phyloP scores from a whole-genome alignment of 345 rosid species.

The Rhizophora apiculata region DNA sequence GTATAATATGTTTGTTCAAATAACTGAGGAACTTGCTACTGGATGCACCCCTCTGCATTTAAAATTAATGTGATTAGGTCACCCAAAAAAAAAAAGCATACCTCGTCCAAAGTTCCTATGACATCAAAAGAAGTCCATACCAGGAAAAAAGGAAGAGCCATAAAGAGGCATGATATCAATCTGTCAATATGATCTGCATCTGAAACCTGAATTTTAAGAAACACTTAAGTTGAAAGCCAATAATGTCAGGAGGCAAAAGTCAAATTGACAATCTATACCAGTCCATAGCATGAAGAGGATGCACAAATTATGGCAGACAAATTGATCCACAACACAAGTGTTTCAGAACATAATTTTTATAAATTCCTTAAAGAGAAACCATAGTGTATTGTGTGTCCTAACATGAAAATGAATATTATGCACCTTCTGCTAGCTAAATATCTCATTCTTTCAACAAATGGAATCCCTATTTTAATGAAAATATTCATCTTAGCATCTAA shows the following conservation, averaged over 20 bases:
- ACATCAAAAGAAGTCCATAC: conserved; percentile 34
- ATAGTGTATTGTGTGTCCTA: neutral
- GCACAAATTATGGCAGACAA: neutral
- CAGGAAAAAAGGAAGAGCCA: conserved; percentile 93
- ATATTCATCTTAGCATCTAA: conserved; percentile 1
- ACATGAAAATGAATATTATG: neutral
- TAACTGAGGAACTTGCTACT: conserved; percentile 86
- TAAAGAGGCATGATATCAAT: conserved; percentile 86
- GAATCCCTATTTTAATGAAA: neutral
- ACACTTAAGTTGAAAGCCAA: neutral
- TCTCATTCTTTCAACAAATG: neutral
- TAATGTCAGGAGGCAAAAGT: neutral
- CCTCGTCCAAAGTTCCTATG: neutral
- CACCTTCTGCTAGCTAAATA: neutral
- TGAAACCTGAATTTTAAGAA: conserved; percentile 55
- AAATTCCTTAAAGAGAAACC: neutral
- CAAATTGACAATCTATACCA: no score
- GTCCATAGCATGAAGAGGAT: neutral
- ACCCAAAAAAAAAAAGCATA: neutral
- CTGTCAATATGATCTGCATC: conserved; percentile 95
- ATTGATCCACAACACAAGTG: neutral
- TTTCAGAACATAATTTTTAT: conserved; percentile 2
- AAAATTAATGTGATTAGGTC: conserved; percentile 5
- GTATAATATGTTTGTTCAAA: conserved; percentile 79
- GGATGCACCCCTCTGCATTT: conserved; percentile 80